These are phyloP conservation scores for Candida verbasci DNA, from an alignment of 805 yeast genomes.

Conservation along the genomic window DNA sequence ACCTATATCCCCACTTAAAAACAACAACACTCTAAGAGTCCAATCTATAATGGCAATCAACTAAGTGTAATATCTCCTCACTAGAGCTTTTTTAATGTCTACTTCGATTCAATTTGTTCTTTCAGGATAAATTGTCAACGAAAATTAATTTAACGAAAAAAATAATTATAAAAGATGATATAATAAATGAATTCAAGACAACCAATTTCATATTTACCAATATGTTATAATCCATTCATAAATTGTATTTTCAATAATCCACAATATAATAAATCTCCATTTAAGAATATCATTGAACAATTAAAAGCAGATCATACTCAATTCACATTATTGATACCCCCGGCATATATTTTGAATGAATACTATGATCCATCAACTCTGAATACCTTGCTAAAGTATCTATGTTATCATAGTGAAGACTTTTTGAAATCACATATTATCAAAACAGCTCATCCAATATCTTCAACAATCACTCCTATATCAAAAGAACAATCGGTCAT, in stretches of 20 bases:
- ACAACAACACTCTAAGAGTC: too few relatives aligned
- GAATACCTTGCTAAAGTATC: constrained; percentile 37
- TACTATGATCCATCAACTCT: constrained; percentile 24
- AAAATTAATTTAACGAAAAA: too few relatives aligned
- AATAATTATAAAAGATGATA: constrained; percentile 1
- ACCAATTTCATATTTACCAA: constrained; percentile 40
- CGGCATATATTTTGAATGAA: constrained; percentile 40
- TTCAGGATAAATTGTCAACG: too few relatives aligned
- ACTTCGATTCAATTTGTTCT: too few relatives aligned
- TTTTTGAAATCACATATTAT: constrained; percentile 64
- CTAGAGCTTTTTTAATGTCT: too few relatives aligned
- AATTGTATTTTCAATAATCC: constrained; percentile 67
- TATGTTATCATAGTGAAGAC: constrained; percentile 51
- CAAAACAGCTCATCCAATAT: constrained; percentile 21
- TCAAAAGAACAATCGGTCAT: constrained; percentile 37
- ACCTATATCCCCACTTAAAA: too few relatives aligned
- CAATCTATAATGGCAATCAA: too few relatives aligned
- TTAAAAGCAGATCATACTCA: constrained; percentile 43
- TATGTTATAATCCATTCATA: constrained; percentile 57
- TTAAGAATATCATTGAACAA: constrained; percentile 42
- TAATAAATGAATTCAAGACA: constrained; percentile 4
- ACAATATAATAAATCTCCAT: constrained; percentile 33
- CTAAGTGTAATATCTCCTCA: too few relatives aligned
- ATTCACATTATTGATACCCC: constrained; percentile 65
- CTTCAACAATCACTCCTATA: constrained; percentile 19